These are phyloP conservation scores for Areca catechu DNA, from an alignment of 176 grass and related monocot genomes.

Conservation along the genomic window DNA sequence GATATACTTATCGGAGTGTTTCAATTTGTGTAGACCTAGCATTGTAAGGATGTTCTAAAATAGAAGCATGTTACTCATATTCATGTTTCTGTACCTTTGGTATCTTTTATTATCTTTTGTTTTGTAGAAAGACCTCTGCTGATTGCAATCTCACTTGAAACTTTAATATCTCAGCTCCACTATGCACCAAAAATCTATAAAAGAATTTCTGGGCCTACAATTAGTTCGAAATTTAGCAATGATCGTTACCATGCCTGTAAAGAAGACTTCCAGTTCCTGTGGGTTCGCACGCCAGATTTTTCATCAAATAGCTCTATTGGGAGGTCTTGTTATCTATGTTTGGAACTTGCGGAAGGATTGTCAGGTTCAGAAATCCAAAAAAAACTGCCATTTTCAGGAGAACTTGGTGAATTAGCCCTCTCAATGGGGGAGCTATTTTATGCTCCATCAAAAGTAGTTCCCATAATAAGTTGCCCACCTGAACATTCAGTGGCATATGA, in stretches of 20 bases:
- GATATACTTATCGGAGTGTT: too few species aligned
- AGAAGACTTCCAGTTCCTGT: constrained; percentile 53
- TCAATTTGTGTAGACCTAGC: too few species aligned
- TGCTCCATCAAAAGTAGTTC: constrained; percentile 43
- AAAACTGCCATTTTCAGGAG: constrained; percentile 42
- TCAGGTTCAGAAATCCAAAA: constrained; percentile 41
- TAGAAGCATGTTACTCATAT: too few species aligned
- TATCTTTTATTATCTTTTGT: too few species aligned
- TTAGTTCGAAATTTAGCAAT: constrained; percentile 50
- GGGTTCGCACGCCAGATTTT: constrained; percentile 82
- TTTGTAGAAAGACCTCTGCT: too few species aligned
- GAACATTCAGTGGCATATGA: constrained; percentile 63
- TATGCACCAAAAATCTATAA: constrained; percentile 79
- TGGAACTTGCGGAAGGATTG: constrained; percentile 37
- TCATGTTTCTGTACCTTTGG: too few species aligned
- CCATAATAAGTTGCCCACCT: constrained; percentile 55
- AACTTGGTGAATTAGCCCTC: constrained; percentile 46
- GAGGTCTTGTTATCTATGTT: constrained; percentile 46
- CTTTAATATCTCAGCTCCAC: constrained; percentile 42
- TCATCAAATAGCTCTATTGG: constrained; percentile 60
- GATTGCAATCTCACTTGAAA: constrained; percentile 9
- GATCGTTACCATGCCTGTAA: constrained; percentile 64
- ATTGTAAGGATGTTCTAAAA: too few species aligned
- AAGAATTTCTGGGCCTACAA: constrained; percentile 30
- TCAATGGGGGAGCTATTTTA: constrained; percentile 7